A percentile compares a stretch with the other conserved stretches of the same genome.
Conservation (phyloP, 805 yeast species). For the Spathaspora sp. region DNA sequence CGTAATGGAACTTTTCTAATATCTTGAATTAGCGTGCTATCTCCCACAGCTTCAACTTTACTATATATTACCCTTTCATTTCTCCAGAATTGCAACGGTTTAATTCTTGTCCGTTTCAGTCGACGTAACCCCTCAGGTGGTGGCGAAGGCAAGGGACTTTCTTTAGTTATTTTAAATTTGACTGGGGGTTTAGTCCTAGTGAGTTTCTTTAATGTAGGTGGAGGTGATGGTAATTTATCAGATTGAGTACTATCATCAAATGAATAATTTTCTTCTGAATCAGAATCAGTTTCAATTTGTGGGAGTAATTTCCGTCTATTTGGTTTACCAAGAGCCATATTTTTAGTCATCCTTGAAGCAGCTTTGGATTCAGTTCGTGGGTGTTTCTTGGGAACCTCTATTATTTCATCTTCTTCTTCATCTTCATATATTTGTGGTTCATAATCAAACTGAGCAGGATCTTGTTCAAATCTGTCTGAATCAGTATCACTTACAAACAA, state of each 20-base stretch:
- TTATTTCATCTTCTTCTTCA: not conserved
- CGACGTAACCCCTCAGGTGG: conserved; percentile 53
- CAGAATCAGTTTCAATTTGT: not conserved
- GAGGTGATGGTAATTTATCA: not conserved
- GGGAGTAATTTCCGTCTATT: not conserved
- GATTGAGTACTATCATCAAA: conserved; percentile 5
- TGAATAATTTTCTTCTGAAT: conserved; percentile 1
- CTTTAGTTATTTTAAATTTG: conserved; percentile 12
- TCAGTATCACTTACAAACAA: conserved; percentile 7
- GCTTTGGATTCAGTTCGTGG: not conserved
- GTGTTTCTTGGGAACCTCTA: conserved; percentile 4
- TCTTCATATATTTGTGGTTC: not conserved
- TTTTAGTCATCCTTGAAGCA: conserved; percentile 25
- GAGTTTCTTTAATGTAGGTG: not conserved
- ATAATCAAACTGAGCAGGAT: not conserved
- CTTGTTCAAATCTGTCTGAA: conserved; percentile 9
- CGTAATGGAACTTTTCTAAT: conserved; percentile 45
- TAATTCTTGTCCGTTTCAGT: conserved; percentile 61
- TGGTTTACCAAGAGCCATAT: conserved; percentile 26
- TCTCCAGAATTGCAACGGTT: conserved; percentile 59
- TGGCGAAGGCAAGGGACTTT: conserved; percentile 32
- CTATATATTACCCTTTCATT: conserved; percentile 66
- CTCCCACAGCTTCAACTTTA: conserved; percentile 36
- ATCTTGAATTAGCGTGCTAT: conserved; percentile 33
- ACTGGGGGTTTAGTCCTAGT: conserved; percentile 15